Evolutionary conservation across 345 rosid species (phyloP), one percentile per base, ranked within the genome.

Genomic region (Punica granatum): DNA sequence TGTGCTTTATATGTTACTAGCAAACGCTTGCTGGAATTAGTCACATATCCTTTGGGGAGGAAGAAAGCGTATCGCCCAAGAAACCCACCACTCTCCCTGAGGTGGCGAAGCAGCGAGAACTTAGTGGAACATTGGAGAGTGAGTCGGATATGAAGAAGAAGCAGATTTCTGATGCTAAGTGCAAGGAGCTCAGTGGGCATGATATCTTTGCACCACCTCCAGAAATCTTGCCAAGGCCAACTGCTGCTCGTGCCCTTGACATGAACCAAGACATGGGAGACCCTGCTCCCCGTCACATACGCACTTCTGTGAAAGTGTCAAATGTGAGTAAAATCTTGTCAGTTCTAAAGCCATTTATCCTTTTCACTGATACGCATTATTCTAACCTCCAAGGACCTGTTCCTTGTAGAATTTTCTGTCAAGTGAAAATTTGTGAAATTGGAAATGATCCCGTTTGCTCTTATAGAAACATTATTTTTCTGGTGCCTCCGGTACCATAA

Each of bases 121-220:
- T 94, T 30, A 94, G 93, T 48, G 99, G 99, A 28, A 85, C 89
- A 0, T 64, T 85, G 62, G 96, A 85, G 67, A 85, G 76, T 6
- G 96, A 94, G 25, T 70, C 84, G 1, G 93, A 84, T 68, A 73
- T 76, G 28, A 85, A 65, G 74, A 77, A 80, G 74, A 94, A 94
- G 80, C 98, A 86, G 67, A 73, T 84, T 60, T 94, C 98, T 73
- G 86, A 92, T 80, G 93, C 97, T 12, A 94, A 94, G 74, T 80
- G 76, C 65, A 94, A 85, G 82, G 99, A 94, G 82, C 90, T 94
- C 30, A 91, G 84, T 59, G 99, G 98, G 61, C 88, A 89, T 60
- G 88, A 94, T 79, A 94, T 94, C 74, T 94, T 94, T 74, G 99
- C 99, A 1, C 90, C 97, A 30, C 98, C 97, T 51, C 98, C 95